A percentile compares a stretch with the other conserved stretches of the same genome.
Evolutionary conservation across 164 flowering plant species (phyloP).

Genomic region (Tetracentron sinense): DNA sequence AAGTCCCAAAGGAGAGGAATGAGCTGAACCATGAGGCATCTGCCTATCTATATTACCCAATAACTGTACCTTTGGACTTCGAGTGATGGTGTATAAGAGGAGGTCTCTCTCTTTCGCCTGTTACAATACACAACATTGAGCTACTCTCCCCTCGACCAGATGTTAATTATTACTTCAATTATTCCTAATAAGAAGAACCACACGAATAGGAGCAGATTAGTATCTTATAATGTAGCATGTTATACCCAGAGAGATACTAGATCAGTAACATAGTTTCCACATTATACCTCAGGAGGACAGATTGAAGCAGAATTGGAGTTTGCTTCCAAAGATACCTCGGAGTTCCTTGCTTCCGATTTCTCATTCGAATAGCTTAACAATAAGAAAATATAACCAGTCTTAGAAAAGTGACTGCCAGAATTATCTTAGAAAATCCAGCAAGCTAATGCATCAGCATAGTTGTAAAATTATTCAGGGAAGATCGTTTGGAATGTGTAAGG

Average conservation of each 20-base stretch:
- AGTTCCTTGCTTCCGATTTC: conserved; percentile 57
- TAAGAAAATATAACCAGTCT: not conserved
- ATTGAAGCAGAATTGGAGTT: conserved; percentile 17
- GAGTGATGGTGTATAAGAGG: not conserved
- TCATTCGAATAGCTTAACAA: conserved; percentile 57
- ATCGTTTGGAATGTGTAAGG: too few species aligned
- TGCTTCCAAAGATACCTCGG: conserved; percentile 36
- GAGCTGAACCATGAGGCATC: too few species aligned
- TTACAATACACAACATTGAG: not conserved
- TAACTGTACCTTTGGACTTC: not conserved
- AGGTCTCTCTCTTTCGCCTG: not conserved
- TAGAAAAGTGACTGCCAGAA: too few species aligned
- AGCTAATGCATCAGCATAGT: too few species aligned
- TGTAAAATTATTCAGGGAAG: too few species aligned
- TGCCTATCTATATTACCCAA: too few species aligned
- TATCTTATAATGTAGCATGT: not conserved
- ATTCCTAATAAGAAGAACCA: not conserved
- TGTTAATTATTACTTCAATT: not conserved
- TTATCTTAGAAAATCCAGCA: not conserved
- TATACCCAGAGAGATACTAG: not conserved
- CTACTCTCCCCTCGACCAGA: not conserved
- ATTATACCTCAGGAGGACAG: conserved; percentile 26
- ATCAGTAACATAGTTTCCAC: not conserved
- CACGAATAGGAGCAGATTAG: not conserved
- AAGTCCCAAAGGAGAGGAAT: too few species aligned